Evolutionary conservation across 805 yeast species (phyloP), one percentile per base, ranked within the genome.

Genomic region (Lachancea cidri): DNA sequence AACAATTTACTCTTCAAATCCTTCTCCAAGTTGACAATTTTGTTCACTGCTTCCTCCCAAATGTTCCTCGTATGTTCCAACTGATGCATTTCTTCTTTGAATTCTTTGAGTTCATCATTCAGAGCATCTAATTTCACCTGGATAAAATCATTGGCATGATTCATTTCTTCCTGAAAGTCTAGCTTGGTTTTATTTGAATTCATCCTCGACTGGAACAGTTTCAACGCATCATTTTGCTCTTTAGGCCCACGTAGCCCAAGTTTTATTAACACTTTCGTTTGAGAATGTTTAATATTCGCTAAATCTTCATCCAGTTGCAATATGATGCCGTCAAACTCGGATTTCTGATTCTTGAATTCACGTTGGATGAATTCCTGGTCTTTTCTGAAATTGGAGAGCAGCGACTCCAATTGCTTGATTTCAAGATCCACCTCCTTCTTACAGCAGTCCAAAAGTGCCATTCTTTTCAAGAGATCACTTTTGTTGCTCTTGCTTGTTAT

Each of bases 1-100:
- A 35, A 14, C 5, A 44, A 27, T 20, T 24, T 32, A 11, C 19
- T 42, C 35, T 39, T 47, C n/a, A 53, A 35, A 13, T 39, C 34
- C 11, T 34, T 42, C 41, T 60, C 65, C n/a, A 60, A 37, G 4
- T 42, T 41, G 29, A 42, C 39, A 13, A 60, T 46, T 13, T 34
- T 22, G 4, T 40, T 38, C 5, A 54, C 35, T 14, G 52, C 51
- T 15, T 55, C 56, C 5, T 42, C 38, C 66, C 66, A 61, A 8
- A 41, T 17, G 20, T 45, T 43, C 31, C 48, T 47, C 22, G 50
- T 47, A 4, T 44, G 35, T 13, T 36, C 40, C 15, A 58, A 27
- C 11, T 22, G 25, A 4, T 48, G 44, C 7, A 55, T 41, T 20
- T 52, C 51, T 16, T 47, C 48, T 37, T 61, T 61, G 43, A 45